phyloP scores from a whole-genome alignment of 2,329 filamentous ascomycete genomes.

The Colletotrichum noveboracense region DNA sequence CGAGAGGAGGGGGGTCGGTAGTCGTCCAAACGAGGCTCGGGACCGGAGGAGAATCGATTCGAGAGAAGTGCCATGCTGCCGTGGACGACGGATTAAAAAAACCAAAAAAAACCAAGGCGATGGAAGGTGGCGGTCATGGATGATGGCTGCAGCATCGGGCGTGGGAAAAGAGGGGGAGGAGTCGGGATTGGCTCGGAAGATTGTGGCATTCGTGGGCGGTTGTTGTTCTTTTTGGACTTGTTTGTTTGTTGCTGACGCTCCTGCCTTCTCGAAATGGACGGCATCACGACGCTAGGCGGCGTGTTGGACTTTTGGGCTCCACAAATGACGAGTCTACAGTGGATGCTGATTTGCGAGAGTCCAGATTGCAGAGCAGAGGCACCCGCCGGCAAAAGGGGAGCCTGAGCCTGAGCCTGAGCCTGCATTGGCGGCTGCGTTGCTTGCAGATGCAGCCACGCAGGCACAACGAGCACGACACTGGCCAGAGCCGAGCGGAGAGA shows the following conservation, averaged over 20 bases:
- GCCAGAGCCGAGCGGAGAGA: neutral
- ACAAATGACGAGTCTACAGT: neutral
- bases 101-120: neutral
- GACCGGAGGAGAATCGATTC: neutral
- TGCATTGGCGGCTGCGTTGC: neutral
- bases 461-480: neutral
- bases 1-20: neutral
- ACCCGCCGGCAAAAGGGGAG: conserved; percentile 6
- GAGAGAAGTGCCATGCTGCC: neutral
- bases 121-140: neutral
- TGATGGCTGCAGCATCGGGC: neutral
- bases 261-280: conserved; percentile 17
- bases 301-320: neutral
- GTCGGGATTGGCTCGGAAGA: neutral
- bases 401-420: neutral
- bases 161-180: neutral
- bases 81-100: neutral
- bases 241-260: conserved; percentile 8
- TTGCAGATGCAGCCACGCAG: neutral
- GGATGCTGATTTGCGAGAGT: conserved; percentile 17
- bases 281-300: conserved; percentile 14
- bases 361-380: conserved; percentile 6
- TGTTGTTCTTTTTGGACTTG: neutral
- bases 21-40: neutral
- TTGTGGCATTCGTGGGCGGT: neutral